Conservation (phyloP, 371 early-diverging fungal species). For the Encephalitozoon intestinalis region DNA sequence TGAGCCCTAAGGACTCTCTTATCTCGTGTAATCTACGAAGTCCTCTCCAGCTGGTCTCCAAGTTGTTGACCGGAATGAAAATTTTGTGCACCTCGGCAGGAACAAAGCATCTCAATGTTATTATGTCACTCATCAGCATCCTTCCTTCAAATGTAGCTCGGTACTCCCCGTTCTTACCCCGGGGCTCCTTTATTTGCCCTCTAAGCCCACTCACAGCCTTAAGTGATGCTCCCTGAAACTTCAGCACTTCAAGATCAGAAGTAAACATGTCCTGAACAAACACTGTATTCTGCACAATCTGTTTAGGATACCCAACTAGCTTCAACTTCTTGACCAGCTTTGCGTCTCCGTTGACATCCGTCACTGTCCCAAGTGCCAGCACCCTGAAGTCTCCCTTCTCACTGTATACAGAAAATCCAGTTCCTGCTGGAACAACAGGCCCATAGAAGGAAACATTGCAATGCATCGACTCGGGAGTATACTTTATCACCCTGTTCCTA, state of each 20-base stretch:
- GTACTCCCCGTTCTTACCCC: conserved; percentile 74
- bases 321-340: conserved; percentile 95
- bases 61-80: conserved; percentile 73
- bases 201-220: conserved; percentile 91
- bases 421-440: conserved; percentile 75
- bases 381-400: conserved; percentile 75
- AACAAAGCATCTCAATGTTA: conserved; percentile 89
- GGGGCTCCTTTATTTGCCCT: conserved; percentile 86
- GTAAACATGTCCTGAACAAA: conserved; percentile 97
- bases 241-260: conserved; percentile 87
- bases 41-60: conserved; percentile 69
- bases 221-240: conserved; percentile 86
- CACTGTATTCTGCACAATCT: conserved; percentile 91
- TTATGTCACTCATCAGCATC: conserved; percentile 82
- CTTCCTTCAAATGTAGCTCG: conserved; percentile 97
- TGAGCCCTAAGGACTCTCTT: conserved; percentile 64
- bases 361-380: conserved; percentile 78
- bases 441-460: conserved; percentile 54
- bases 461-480: conserved; percentile 64
- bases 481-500: conserved; percentile 88
- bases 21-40: conserved; percentile 79
- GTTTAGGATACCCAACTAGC: conserved; percentile 81
- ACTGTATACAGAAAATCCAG: conserved; percentile 82
- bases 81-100: conserved; percentile 78
- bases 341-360: conserved; percentile 75